A percentile compares a stretch with the other conserved stretches of the same genome.
Evolutionary conservation across 2,329 filamentous ascomycete species (phyloP).

Genomic region (Neopestalotiopsis rosae): DNA sequence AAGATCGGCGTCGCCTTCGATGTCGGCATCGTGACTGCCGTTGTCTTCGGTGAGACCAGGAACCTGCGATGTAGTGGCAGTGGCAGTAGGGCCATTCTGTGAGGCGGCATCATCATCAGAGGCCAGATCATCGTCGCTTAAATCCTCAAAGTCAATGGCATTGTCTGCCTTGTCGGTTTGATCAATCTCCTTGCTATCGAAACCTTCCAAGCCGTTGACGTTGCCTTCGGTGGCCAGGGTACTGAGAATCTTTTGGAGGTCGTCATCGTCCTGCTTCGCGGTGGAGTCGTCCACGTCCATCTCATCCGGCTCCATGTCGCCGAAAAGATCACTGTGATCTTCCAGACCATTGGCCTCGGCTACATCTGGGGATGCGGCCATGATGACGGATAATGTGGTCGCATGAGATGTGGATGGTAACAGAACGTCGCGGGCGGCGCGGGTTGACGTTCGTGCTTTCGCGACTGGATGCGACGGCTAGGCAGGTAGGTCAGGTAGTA

Average conservation of each 20-base stretch:
- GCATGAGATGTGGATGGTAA: background rate
- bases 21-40: constrained; percentile 60
- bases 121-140: constrained; percentile 88
- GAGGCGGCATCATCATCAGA: constrained; percentile 66
- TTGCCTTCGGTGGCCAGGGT: constrained; percentile 51
- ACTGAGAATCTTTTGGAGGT: constrained; percentile 48
- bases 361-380: constrained; percentile 8
- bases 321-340: constrained; percentile 8
- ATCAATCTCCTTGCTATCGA: constrained; percentile 55
- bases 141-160: constrained; percentile 88
- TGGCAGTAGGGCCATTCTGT: constrained; percentile 36
- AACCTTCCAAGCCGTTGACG: constrained; percentile 40
- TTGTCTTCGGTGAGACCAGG: constrained; percentile 64
- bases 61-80: constrained; percentile 46
- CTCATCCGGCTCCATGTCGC: background rate
- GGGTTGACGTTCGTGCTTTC: background rate
- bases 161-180: constrained; percentile 86
- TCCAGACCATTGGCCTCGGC: constrained; percentile 7
- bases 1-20: constrained; percentile 44
- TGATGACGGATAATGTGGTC: constrained; percentile 6
- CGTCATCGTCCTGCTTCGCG: constrained; percentile 37
- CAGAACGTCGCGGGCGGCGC: background rate
- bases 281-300: constrained; percentile 25
- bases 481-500: background rate
- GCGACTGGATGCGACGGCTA: background rate